Evolutionary conservation across 441 rosid species (phyloP), one percentile per base, ranked within the genome.

Genomic region (Lepidium campestre): DNA sequence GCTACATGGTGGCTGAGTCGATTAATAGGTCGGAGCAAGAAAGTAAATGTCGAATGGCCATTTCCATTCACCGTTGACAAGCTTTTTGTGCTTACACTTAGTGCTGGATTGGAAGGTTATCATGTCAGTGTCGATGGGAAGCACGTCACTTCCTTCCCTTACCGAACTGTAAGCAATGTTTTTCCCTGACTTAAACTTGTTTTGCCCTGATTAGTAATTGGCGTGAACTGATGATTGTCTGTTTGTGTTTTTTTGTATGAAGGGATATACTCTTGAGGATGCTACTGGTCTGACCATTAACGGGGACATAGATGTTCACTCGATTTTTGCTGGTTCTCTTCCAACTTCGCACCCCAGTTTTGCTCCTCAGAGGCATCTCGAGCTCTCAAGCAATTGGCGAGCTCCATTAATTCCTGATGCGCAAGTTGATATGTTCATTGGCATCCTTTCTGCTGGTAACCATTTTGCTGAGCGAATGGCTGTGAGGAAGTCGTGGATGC

Each of bases 391-490:
- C 64, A 81, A 67, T 71, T 94, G 92, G 98, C 84, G 74, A 71
- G 94, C 98, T 22, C 96, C 94, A 17, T 81, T 88, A 39, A 80
- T 86, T 79, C 83, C 85, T 13, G 65, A 77, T 55, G 79, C 64
- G 7, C 64, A 81, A 25, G 87, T 88, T 48, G 94, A 91, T 67
- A 77, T 94, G 78, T 91, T 94, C 44, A 81, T 91, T 5, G 99
- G 97, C 8, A 75, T 94, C 42, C 97, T 94, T 61, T 94, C 98
- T 57, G 94, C 98, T 0, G 99, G 94, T 75, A 89, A 88, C 78
- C 99, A 94, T 81, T 94, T 94, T 75, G 82, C 91, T 3, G 99
- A 91, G 83, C 76, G 99, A 52, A 94, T 94, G 99, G 97, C 99
- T 54, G 94, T 88, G 72, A 85, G 98, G 75, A 94, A 81, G 82